phyloP scores from a whole-genome alignment of 163 green algal genomes.

The Trebouxia gelatinosa region DNA sequence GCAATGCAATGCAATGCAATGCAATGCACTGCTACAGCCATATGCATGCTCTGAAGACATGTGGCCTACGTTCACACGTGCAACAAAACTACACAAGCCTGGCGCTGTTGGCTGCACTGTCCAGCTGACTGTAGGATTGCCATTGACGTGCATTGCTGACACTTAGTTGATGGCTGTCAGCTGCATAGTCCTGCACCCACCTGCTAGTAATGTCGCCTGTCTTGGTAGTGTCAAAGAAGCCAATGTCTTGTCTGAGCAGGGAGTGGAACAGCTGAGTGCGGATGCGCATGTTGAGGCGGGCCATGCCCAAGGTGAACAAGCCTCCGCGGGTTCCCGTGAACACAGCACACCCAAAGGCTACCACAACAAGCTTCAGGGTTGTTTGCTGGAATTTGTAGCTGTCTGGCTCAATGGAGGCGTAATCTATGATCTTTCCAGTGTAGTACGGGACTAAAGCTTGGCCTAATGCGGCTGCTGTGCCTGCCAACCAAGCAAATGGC shows the following conservation, averaged over 20 bases:
- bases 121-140: no score
- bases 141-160: no score
- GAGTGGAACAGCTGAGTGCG: conserved; percentile 66
- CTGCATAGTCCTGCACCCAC: no score
- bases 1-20: no score
- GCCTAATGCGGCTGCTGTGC: conserved; percentile 63
- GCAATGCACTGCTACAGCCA: no score
- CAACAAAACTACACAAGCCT: no score
- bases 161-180: no score
- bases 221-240: conserved; percentile 79
- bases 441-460: conserved; percentile 74
- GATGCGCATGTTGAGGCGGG: conserved; percentile 79
- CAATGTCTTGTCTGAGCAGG: conserved; percentile 78
- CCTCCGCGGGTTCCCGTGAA: conserved; percentile 68
- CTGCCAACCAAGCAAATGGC: conserved; percentile 28
- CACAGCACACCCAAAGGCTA: conserved; percentile 63
- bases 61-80: no score
- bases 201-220: conserved; percentile 72
- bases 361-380: conserved; percentile 56
- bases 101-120: no score
- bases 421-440: conserved; percentile 81
- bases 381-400: conserved; percentile 49
- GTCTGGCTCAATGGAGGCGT: conserved; percentile 73
- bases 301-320: conserved; percentile 77
- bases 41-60: no score